A percentile compares a stretch with the other conserved stretches of the same genome.
Evolutionary conservation across 345 rosid genomes (phyloP).

Genomic region (thale cress (Arabidopsis thaliana)): DNA sequence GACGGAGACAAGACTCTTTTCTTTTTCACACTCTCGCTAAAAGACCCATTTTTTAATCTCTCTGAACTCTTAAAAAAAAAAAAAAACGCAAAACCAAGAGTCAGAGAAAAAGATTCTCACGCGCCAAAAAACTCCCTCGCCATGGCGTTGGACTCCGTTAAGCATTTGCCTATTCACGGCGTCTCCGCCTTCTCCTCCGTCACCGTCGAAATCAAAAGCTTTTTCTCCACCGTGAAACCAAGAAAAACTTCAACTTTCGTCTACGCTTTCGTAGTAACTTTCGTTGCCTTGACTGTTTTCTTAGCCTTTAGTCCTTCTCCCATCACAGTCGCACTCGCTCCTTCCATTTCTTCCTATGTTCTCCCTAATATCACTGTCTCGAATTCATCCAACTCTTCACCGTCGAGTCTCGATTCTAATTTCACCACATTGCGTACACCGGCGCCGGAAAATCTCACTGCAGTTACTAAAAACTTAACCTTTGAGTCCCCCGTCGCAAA

Average conservation of each 20-base stretch:
- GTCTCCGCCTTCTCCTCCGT: constrained; percentile 56
- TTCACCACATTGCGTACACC: constrained; percentile 19
- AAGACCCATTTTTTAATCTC: neutral
- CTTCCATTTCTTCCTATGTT: constrained; percentile 59
- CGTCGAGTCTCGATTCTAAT: constrained; percentile 6
- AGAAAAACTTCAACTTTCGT: constrained; percentile 61
- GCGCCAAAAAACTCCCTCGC: constrained; percentile 7
- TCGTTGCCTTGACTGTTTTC: constrained; percentile 69
- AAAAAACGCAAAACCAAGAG: constrained; percentile 1
- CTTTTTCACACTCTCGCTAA: constrained; percentile 2
- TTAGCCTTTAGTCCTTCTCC: constrained; percentile 73
- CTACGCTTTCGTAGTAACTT: constrained; percentile 67
- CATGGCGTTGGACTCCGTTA: constrained; percentile 66
- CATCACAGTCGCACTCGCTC: constrained; percentile 50
- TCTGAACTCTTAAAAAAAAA: neutral
- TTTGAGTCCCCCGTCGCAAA: neutral
- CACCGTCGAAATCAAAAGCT: constrained; percentile 51
- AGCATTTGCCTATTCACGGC: constrained; percentile 53
- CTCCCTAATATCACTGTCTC: constrained; percentile 51
- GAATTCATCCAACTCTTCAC: constrained; percentile 14
- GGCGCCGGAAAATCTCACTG: constrained; percentile 20
- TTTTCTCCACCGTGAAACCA: constrained; percentile 55
- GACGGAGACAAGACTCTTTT: constrained; percentile 6
- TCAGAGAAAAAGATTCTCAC: neutral
- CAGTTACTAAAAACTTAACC: constrained; percentile 35